Evolutionary conservation across 345 rosid genomes (phyloP).

Genomic region (Eucalyptus melliodora): DNA sequence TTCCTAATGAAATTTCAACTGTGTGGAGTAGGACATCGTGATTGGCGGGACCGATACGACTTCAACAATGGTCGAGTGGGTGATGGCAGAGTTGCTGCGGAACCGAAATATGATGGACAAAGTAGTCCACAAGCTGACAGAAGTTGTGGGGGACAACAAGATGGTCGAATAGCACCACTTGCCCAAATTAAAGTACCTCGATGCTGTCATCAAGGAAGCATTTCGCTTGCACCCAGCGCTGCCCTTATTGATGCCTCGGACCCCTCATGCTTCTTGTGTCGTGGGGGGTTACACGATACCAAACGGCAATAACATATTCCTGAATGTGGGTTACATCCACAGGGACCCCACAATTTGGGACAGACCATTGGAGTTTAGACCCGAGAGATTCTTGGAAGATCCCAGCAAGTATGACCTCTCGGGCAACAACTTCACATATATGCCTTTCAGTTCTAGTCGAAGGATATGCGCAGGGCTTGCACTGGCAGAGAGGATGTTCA

Average conservation of each 20-base stretch:
- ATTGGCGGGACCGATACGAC: constrained; percentile 9
- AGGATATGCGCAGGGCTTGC: constrained; percentile 41
- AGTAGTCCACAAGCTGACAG: constrained; percentile 9
- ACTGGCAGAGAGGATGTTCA: constrained; percentile 33
- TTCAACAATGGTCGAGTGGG: constrained; percentile 28
- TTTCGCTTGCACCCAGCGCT: constrained; percentile 38
- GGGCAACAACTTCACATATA: constrained; percentile 20
- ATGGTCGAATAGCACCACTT: constrained; percentile 34
- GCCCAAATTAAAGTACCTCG: constrained; percentile 18
- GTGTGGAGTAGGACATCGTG: neutral
- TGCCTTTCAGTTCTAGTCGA: constrained; percentile 45
- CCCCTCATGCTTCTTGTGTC: constrained; percentile 9
- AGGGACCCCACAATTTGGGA: constrained; percentile 45
- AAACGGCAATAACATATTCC: constrained; percentile 12
- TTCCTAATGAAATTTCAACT: neutral
- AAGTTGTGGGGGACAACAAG: constrained; percentile 23
- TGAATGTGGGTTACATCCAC: constrained; percentile 36
- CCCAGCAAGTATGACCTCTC: constrained; percentile 3
- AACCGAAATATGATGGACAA: constrained; percentile 15
- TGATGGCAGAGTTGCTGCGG: constrained; percentile 30
- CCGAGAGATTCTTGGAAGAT: constrained; percentile 25
- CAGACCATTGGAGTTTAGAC: constrained; percentile 23
- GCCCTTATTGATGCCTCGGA: constrained; percentile 32
- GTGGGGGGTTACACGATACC: constrained; percentile 36
- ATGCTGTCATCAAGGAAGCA: constrained; percentile 32